Conservation (phyloP, 1,284 basidiomycete species). For the Phylloporus gajari region DNA sequence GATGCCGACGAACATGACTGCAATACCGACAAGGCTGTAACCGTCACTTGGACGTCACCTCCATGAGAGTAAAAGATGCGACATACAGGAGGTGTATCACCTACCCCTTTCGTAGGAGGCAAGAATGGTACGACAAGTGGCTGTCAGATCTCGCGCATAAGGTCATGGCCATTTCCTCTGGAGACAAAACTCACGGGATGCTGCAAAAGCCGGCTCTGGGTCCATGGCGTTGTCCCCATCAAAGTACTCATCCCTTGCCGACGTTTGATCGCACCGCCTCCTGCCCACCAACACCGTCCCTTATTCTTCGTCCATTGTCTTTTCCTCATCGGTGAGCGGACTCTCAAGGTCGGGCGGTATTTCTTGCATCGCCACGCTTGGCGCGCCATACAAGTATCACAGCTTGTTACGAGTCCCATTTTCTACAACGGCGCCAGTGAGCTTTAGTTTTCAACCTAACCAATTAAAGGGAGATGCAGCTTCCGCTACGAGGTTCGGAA, state of each 20-base stretch:
- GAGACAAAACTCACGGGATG: conserved; percentile 54
- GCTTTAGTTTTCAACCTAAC: conserved; percentile 94
- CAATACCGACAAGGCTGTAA: conserved; percentile 68
- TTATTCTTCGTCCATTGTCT: conserved; percentile 72
- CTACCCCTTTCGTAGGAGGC: conserved; percentile 55
- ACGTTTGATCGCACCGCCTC: conserved; percentile 60
- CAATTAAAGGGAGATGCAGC: conserved; percentile 91
- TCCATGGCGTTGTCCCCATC: conserved; percentile 79
- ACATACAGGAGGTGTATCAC: conserved; percentile 69
- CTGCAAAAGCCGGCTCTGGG: conserved; percentile 49
- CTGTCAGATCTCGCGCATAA: conserved; percentile 27
- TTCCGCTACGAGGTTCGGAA: conserved; percentile 92
- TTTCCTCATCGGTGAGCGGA: conserved; percentile 81
- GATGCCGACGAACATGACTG: conserved; percentile 56
- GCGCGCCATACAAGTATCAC: conserved; percentile 93
- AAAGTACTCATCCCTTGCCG: conserved; percentile 73
- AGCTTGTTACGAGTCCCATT: conserved; percentile 93
- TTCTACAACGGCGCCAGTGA: conserved; percentile 84
- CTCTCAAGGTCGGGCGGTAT: conserved; percentile 92
- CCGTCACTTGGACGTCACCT: conserved; percentile 40
- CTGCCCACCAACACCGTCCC: conserved; percentile 70
- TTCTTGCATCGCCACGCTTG: conserved; percentile 95
- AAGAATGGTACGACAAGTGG: conserved; percentile 3
- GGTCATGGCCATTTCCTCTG: background rate
- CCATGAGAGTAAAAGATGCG: background rate